These are phyloP conservation scores for Capronia coronata DNA, from an alignment of 2,329 filamentous ascomycete genomes.

Conservation along the genomic window DNA sequence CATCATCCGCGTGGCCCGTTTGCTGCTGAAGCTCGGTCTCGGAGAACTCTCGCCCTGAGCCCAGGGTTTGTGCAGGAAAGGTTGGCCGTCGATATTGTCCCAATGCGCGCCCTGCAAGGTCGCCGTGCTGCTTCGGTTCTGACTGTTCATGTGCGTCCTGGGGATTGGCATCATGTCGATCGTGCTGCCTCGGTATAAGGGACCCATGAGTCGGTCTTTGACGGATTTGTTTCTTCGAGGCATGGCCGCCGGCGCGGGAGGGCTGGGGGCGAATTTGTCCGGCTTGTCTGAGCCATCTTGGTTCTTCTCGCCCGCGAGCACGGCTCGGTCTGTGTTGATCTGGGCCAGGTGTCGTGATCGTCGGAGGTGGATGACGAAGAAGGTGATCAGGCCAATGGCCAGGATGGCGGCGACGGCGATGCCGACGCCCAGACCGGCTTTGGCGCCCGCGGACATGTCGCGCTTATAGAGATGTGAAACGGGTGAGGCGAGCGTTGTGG, in stretches of 20 bases:
- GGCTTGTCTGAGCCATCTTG: slow-evolving; percentile 25
- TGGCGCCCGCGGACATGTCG: slow-evolving; percentile 23
- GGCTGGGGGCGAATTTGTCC: slow-evolving; percentile 22
- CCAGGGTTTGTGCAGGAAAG: slow-evolving; percentile 26
- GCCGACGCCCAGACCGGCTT: slow-evolving; percentile 27
- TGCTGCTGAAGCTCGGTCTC: slow-evolving; percentile 28
- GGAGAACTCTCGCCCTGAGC: slow-evolving; percentile 23
- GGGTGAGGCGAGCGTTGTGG: slow-evolving; percentile 14
- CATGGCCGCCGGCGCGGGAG: slow-evolving; percentile 11
- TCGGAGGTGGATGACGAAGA: slow-evolving; percentile 27
- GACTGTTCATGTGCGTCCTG: slow-evolving; percentile 8
- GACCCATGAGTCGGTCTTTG: slow-evolving; percentile 28
- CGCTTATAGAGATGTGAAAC: slow-evolving; percentile 23
- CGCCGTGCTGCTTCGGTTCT: slow-evolving; percentile 23
- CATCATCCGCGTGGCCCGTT: slow-evolving; percentile 29
- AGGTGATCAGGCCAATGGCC: slow-evolving; percentile 17
- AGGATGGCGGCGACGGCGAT: slow-evolving; percentile 25
- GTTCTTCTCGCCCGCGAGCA: slow-evolving; percentile 28
- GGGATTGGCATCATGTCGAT: slow-evolving; percentile 26
- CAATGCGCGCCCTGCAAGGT: slow-evolving; percentile 13
- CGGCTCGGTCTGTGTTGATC: slow-evolving; percentile 26
- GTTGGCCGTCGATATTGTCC: slow-evolving; percentile 15
- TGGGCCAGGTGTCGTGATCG: slow-evolving; percentile 20
- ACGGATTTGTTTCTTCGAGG: slow-evolving; percentile 27
- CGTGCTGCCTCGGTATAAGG: slow-evolving; percentile 27